Base-by-base conservation (phyloP, 2,329 filamentous ascomycete species). In the Ophiocordyceps robertsii region DNA sequence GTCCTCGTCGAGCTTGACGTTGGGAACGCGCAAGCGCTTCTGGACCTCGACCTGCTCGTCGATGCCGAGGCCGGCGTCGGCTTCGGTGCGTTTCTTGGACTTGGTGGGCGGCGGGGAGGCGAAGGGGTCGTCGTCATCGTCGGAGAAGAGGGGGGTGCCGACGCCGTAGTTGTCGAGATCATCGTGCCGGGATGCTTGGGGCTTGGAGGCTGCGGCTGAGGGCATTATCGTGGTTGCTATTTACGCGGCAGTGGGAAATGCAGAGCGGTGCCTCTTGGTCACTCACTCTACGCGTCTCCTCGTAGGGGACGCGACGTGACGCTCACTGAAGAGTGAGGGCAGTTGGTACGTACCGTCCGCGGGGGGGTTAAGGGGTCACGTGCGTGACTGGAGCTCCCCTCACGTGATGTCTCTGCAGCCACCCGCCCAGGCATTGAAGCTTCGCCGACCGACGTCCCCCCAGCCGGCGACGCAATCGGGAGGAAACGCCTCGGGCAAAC, bases 1-100 rank as follows among this genome's bases (percentile, higher is more conserved):
- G 10, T 75, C 67, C 53, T 95, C 87, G 56, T 98, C 89, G 24
- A 98, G 73, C 60, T 95, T 98, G 4, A 90, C 82, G 43, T 79
- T 72, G 1, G 88, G 86, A 0, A 59, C 66, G 47, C 79, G 73
- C 31, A 80, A 74, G 53, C 83, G 83, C 63, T 86, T 95, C 35
- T 75, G 76, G 5, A 95, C 73, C 43, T 85, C 81, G 42, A 98
- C 75, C 53, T 94, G 86, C 55, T 93, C 79, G 49, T 96, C 89
- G 44, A 95, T 78, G 38, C 89, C 88, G 3, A 94, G 64, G 1
- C 70, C 70, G 30, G 67, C 70, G 27, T 71, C 64, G 1, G 63
- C 59, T 21, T 65, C 66, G 44, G 71, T 70, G 37, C 66, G 69
- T 50, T 74, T 73, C 47, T 68, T 71, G 46, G 61, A 49, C 41